Evolutionary conservation across 1,284 basidiomycete genomes (phyloP), one percentile per base, ranked within the genome.

Genomic region (Trametes versicolor): DNA sequence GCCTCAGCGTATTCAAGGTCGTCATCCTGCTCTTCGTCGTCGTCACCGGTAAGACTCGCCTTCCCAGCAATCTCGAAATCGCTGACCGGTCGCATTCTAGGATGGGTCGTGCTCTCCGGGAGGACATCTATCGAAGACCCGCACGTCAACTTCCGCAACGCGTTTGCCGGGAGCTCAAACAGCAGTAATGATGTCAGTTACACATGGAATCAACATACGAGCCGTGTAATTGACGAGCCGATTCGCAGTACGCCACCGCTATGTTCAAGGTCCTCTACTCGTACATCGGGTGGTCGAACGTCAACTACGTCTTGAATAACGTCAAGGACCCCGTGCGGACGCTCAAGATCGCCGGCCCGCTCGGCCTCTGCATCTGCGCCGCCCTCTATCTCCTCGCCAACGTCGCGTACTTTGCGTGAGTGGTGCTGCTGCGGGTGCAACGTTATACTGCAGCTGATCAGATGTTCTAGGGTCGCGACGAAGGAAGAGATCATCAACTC

Each of bases 111-210:
- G 10, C 48, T 49, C 12, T 88, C 45, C 71, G 76, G 19, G 80
- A 86, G 0, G 72, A 77, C 15, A 77, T 79, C 2, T 77, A 83
- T 86, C 54, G 77, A 81, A 39, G 71, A 76, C 41, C 84, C 87
- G 0, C 77, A 85, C 58, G 48, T 27, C 13, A 88, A 88, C 71
- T 86, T 76, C 71, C 56, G 71, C 4, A 63, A 76, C 81, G 66
- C 77, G 69, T 54, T 86, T 80, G 85, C 70, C 65, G 58, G 83
- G 77, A 84, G 48, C 27, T 49, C 48, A 25, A 49, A 87, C 1
- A 90, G 87, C 63, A 87, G 87, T 29, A 91, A 91, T 70, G 90
- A 90, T 69, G 88, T 87, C n/a, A 25, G 73, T 63, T 0, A 6
- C 27, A 17, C 36, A n/a, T 25, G 4, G 25, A 27, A 23, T 21